Conservation (phyloP, 176 grass and related monocot species). For the Raddia guianensis region DNA sequence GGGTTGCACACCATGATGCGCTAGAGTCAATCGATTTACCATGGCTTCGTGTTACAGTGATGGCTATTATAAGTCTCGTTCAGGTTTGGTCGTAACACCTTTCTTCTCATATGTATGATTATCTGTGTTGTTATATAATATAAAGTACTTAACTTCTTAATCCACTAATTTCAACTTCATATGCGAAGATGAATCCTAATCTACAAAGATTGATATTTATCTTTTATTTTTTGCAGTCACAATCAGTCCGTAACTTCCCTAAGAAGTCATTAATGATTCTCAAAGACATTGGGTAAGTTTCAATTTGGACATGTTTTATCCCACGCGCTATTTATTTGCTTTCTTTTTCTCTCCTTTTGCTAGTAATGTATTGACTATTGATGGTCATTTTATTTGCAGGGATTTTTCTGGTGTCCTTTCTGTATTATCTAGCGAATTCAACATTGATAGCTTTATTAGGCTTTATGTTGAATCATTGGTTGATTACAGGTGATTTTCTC, state of each 20-base stretch:
- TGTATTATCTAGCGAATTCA: slow-evolving; percentile 76
- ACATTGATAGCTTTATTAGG: slow-evolving; percentile 71
- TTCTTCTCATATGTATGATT: slow-evolving; percentile 32
- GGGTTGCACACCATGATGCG: slow-evolving; percentile 63
- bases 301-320: slow-evolving; percentile 18
- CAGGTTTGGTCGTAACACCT: slow-evolving; percentile 54
- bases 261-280: slow-evolving; percentile 84
- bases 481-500: slow-evolving; percentile 65
- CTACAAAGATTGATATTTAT: slow-evolving; percentile 17
- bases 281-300: slow-evolving; percentile 65
- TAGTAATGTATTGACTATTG: slow-evolving; percentile 16
- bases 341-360: neutral
- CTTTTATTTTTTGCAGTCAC: slow-evolving; percentile 75
- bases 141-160: slow-evolving; percentile 16
- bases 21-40: slow-evolving; percentile 70
- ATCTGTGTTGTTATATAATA: neutral
- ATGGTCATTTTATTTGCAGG: slow-evolving; percentile 53
- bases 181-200: neutral
- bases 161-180: neutral
- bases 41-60: slow-evolving; percentile 84
- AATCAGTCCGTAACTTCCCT: slow-evolving; percentile 55
- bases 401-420: slow-evolving; percentile 78
- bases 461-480: slow-evolving; percentile 84
- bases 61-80: slow-evolving; percentile 89
- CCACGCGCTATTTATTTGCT: neutral